Percentiles rank a stretch among this genome's conserved stretches.
Conservation (phyloP, 2,329 filamentous ascomycete species). For the Nigrograna mackinnonii region DNA sequence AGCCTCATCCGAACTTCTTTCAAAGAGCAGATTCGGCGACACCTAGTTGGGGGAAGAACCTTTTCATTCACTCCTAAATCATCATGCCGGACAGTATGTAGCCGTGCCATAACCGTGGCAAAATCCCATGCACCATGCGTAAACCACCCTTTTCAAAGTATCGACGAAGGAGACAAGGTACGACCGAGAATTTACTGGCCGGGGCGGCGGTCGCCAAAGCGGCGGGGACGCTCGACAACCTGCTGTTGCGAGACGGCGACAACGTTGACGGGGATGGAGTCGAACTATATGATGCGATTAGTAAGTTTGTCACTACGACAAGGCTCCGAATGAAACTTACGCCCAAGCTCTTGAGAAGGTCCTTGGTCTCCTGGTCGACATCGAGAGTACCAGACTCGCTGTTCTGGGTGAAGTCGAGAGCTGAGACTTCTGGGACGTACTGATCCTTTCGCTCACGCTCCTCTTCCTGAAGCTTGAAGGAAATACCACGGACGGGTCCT, state of each 20-base stretch:
- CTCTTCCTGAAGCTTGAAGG: constrained; percentile 99
- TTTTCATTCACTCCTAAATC: constrained; percentile 64
- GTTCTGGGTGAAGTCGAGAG: constrained; percentile 96
- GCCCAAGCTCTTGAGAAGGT: constrained; percentile 98
- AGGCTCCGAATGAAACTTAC: constrained; percentile 67
- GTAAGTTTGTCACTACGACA: neutral
- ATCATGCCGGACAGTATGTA: constrained; percentile 69
- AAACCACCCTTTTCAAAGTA: constrained; percentile 31
- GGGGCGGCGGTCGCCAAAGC: constrained; percentile 69
- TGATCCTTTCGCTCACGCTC: constrained; percentile 99
- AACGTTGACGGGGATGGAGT: constrained; percentile 96
- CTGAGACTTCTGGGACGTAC: constrained; percentile 98
- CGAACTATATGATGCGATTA: constrained; percentile 69
- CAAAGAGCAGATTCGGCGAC: constrained; percentile 74
- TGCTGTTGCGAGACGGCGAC: constrained; percentile 88
- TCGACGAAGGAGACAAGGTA: constrained; percentile 23
- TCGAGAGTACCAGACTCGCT: constrained; percentile 92
- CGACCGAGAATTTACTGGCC: constrained; percentile 55
- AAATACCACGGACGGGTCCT: constrained; percentile 98
- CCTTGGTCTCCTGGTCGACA: constrained; percentile 97
- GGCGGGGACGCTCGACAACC: constrained; percentile 76
- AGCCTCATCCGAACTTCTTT: constrained; percentile 69
- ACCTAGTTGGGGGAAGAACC: constrained; percentile 64
- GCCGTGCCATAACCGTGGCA: constrained; percentile 93
- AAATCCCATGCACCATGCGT: constrained; percentile 76